Evolutionary conservation across 2,329 filamentous ascomycete species (phyloP).

Genomic region (Ceratocystis papillata): DNA sequence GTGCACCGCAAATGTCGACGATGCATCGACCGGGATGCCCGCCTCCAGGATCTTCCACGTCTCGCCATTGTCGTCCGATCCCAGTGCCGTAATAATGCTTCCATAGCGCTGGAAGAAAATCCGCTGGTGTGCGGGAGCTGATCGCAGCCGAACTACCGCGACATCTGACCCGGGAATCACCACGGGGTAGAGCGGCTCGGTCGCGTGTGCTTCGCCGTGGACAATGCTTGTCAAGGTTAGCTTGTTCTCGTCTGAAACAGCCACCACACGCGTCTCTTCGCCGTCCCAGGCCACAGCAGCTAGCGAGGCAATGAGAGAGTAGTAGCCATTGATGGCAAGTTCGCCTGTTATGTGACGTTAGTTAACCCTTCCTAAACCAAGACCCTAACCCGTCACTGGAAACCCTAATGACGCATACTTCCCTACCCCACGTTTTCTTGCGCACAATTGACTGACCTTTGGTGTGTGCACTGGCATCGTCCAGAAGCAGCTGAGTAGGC

Average conservation of each 20-base stretch:
- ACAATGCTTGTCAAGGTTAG: conserved; percentile 22
- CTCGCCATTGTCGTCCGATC: conserved; percentile 23
- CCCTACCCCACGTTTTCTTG: not conserved
- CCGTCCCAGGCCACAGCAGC: conserved; percentile 23
- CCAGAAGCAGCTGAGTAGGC: conserved; percentile 21
- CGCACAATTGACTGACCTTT: conserved; percentile 16
- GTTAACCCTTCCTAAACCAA: not conserved
- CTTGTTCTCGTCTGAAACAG: conserved; percentile 23
- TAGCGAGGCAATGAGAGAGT: conserved; percentile 22
- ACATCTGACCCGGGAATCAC: conserved; percentile 23
- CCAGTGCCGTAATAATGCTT: conserved; percentile 22
- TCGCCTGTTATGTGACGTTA: conserved; percentile 16
- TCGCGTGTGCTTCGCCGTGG: conserved; percentile 22
- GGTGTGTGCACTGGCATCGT: conserved; percentile 16
- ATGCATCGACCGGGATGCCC: conserved; percentile 23
- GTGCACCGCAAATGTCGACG: conserved; percentile 23
- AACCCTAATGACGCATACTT: not conserved
- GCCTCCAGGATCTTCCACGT: conserved; percentile 23
- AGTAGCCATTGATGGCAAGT: conserved; percentile 24
- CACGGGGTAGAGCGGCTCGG: conserved; percentile 22
- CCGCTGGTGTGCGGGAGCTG: conserved; percentile 19
- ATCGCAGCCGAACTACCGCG: conserved; percentile 21
- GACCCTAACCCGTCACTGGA: not conserved
- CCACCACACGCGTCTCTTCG: conserved; percentile 23
- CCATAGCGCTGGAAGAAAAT: conserved; percentile 24